A percentile compares a stretch with the other conserved stretches of the same genome.
Conservation (phyloP, 2,329 filamentous ascomycete genomes). For the Knufia fluminis region DNA sequence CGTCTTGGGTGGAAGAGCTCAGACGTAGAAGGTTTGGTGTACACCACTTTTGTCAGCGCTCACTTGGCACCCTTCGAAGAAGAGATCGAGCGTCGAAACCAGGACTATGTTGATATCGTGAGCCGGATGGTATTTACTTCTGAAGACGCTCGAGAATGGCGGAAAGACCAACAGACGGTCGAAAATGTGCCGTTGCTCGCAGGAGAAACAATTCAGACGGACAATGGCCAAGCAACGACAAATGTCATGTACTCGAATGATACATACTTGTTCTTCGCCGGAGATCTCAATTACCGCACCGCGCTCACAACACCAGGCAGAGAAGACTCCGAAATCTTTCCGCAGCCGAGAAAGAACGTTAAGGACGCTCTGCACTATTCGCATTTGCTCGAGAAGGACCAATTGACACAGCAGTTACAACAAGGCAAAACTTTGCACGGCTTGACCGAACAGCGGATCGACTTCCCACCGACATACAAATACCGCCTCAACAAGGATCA, state of each 20-base stretch:
- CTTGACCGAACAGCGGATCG: constrained; percentile 62
- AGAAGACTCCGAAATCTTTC: constrained; percentile 50
- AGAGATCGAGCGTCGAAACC: constrained; percentile 64
- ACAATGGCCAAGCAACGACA: constrained; percentile 25
- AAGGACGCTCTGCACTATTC: constrained; percentile 53
- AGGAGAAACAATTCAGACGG: background rate
- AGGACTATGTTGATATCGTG: constrained; percentile 81
- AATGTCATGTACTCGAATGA: constrained; percentile 59
- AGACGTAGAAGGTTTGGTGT: constrained; percentile 34
- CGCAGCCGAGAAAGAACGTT: constrained; percentile 46
- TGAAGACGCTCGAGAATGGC: constrained; percentile 11
- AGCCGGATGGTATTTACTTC: constrained; percentile 64
- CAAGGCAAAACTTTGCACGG: constrained; percentile 68
- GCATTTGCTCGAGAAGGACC: constrained; percentile 63
- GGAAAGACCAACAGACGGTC: constrained; percentile 23
- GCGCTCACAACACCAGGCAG: constrained; percentile 54
- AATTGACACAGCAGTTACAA: constrained; percentile 62
- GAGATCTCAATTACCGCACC: constrained; percentile 93
- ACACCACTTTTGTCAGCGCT: constrained; percentile 76
- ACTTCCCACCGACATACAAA: constrained; percentile 92
- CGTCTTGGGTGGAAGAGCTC: constrained; percentile 46
- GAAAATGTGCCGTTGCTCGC: constrained; percentile 29
- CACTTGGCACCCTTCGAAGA: constrained; percentile 85
- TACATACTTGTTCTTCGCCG: constrained; percentile 74
- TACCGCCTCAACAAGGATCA: constrained; percentile 45